Percentiles rank a stretch among this genome's conserved stretches.
Evolutionary conservation across 495 filamentous ascomycete genomes (phyloP).

Genomic region (Xylaria venustula): DNA sequence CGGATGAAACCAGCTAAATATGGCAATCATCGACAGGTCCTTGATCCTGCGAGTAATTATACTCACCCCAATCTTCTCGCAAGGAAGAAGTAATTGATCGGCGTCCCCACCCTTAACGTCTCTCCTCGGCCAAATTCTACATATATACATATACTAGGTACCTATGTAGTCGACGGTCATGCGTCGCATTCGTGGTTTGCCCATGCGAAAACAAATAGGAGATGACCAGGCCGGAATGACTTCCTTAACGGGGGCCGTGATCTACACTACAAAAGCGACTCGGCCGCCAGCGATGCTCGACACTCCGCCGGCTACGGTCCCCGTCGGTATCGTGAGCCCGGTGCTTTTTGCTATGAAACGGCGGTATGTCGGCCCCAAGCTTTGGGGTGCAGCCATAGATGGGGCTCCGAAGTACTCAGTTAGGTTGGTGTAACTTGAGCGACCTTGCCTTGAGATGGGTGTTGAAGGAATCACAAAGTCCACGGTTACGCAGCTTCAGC

Average conservation of each 20-base stretch:
- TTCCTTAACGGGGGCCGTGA: not conserved
- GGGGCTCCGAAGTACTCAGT: too few species aligned
- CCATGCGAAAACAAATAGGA: not conserved
- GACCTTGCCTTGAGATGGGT: too few species aligned
- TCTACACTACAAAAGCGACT: not conserved
- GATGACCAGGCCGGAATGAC: not conserved
- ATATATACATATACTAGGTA: too few species aligned
- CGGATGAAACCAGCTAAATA: slow-evolving; percentile 4
- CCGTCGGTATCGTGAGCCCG: not conserved
- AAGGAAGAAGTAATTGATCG: not conserved
- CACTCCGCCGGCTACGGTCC: not conserved
- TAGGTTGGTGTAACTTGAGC: too few species aligned
- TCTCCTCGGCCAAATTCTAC: slow-evolving; percentile 1
- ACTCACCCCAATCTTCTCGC: not conserved
- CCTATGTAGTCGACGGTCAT: not conserved
- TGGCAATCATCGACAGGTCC: slow-evolving; percentile 4
- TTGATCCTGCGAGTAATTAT: slow-evolving; percentile 2
- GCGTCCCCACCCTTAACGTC: not conserved
- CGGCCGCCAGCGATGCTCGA: not conserved
- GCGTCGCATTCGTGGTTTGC: not conserved
- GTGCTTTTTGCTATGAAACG: not conserved
- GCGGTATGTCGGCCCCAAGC: not conserved
- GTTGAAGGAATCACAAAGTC: not conserved
- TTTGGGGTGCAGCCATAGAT: too few species aligned
- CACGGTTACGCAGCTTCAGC: too few species aligned